Base-by-base conservation (phyloP, 2,329 filamentous ascomycete genomes). In the Trichoderma atroviride region DNA sequence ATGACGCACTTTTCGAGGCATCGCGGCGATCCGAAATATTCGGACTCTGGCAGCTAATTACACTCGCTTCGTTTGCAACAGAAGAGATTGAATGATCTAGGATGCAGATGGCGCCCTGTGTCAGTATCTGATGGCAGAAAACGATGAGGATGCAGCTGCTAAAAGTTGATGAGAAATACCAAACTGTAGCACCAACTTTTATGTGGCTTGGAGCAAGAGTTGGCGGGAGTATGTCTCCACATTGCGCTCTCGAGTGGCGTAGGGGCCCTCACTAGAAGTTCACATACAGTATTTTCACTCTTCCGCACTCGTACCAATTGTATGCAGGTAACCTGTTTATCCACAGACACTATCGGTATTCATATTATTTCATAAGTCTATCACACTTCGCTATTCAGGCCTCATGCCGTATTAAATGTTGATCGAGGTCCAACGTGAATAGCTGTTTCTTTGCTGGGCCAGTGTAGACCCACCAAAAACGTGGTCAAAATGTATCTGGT, bases 1-100 rank as follows among this genome's bases (percentile, higher is more conserved):
- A 52, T 52, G 24, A 47, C 43, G 9, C 27, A 55, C 65, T 27
- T 68, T 68, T 62, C 65, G 31, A 47, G 65, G 65, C 65, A 61
- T 60, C 22, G 4, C 13, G 22, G 19, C 27, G 9, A 24, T 57
- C 47, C 47, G 1, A 24, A 2, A n/a, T 13, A 13, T 2, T 13
- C 2, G 47, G 6, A 13, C 47, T 13, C n/a, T 24, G 9, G 11
- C 19, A 50, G 9, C 47, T 24, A 6, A 13, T 47, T 4, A 50
- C 11, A 22, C 4, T n/a, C 10, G 9, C 22, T 50, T 50, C 9
- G 13, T 22, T 50, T 50, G n/a, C 47, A 9, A 5, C 47, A 24
- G 47, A 50, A 24, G 3, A 24, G 1, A 13, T 24, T 4, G 22
- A 22, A 24, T 24, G 11, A 24, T 24, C 4, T 1, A 5, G 4